These are phyloP conservation scores for Rhizopus arrhizus DNA, from an alignment of 371 early-diverging fungal genomes.

Conservation along the genomic window DNA sequence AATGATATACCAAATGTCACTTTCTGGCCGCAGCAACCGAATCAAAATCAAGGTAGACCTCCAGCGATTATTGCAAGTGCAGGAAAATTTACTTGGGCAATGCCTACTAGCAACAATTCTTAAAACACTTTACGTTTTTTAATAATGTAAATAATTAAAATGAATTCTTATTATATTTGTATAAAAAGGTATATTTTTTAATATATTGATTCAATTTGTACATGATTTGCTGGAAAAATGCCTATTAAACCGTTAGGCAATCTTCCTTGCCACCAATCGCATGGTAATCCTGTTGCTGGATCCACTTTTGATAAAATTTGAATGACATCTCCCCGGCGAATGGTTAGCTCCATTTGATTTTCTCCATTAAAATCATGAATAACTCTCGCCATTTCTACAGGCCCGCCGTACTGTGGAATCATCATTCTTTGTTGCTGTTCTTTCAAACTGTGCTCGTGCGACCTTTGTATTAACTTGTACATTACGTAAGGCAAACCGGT, in stretches of 20 bases:
- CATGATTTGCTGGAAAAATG: slow-evolving; percentile 90
- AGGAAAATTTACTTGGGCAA: slow-evolving; percentile 40
- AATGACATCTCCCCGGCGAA: slow-evolving; percentile 84
- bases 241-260: slow-evolving; percentile 82
- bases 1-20: slow-evolving; percentile 34
- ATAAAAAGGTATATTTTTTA: slow-evolving; percentile 2
- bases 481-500: slow-evolving; percentile 91
- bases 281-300: slow-evolving; percentile 73
- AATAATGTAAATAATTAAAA: background rate
- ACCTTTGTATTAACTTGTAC: slow-evolving; percentile 73
- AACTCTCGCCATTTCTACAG: slow-evolving; percentile 85
- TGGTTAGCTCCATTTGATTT: slow-evolving; percentile 76
- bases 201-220: slow-evolving; percentile 38
- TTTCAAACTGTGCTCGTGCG: slow-evolving; percentile 32
- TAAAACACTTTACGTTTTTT: background rate
- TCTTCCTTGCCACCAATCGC: slow-evolving; percentile 93
- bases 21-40: slow-evolving; percentile 36
- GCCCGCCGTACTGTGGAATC: slow-evolving; percentile 33
- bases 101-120: slow-evolving; percentile 7
- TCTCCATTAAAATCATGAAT: slow-evolving; percentile 83
- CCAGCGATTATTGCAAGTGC: slow-evolving; percentile 40
- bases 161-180: background rate
- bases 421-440: slow-evolving; percentile 47
- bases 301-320: slow-evolving; percentile 81
- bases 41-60: slow-evolving; percentile 30